Evolutionary conservation across 148 eudicot species (phyloP).

Genomic region (Fagopyrum tataricum): DNA sequence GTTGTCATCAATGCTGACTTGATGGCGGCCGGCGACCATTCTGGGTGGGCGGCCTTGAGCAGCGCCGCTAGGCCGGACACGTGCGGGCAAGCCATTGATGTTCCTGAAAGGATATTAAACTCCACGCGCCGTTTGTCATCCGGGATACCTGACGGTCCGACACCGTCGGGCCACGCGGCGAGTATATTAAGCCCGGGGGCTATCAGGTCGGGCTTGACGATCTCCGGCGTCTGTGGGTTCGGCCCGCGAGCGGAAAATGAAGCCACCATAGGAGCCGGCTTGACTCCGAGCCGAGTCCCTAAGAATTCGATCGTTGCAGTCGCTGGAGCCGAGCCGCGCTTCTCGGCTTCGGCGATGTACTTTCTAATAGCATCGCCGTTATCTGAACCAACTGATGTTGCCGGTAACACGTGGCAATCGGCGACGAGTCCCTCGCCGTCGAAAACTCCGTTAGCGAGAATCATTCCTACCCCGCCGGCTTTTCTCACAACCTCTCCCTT

Average conservation of each 20-base stretch:
- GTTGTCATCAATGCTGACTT: constrained; percentile 86
- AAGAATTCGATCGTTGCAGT: constrained; percentile 58
- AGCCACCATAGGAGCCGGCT: constrained; percentile 87
- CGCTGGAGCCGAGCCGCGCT: constrained; percentile 17
- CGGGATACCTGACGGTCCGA: constrained; percentile 65
- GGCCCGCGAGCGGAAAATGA: constrained; percentile 93
- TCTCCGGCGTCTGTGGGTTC: constrained; percentile 71
- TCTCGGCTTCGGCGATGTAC: constrained; percentile 34
- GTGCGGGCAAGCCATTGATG: constrained; percentile 97
- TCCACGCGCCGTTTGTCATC: constrained; percentile 56
- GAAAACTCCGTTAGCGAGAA: constrained; percentile 79
- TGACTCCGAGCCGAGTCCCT: constrained; percentile 61
- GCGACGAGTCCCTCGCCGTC: constrained; percentile 97
- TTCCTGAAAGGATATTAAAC: constrained; percentile 86
- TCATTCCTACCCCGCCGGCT: constrained; percentile 85
- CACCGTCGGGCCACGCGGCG: constrained; percentile 72
- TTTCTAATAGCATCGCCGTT: constrained; percentile 62
- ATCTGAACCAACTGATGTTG: constrained; percentile 61
- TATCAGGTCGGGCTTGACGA: constrained; percentile 80
- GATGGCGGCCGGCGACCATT: constrained; percentile 88
- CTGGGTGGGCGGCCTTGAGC: constrained; percentile 83
- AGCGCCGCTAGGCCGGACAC: constrained; percentile 82
- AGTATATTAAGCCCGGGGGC: constrained; percentile 91
- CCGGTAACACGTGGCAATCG: constrained; percentile 86
- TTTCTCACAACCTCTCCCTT: constrained; percentile 77